Evolutionary conservation across 2,329 filamentous ascomycete species (phyloP).

Genomic region (Rutstroemia sp.): DNA sequence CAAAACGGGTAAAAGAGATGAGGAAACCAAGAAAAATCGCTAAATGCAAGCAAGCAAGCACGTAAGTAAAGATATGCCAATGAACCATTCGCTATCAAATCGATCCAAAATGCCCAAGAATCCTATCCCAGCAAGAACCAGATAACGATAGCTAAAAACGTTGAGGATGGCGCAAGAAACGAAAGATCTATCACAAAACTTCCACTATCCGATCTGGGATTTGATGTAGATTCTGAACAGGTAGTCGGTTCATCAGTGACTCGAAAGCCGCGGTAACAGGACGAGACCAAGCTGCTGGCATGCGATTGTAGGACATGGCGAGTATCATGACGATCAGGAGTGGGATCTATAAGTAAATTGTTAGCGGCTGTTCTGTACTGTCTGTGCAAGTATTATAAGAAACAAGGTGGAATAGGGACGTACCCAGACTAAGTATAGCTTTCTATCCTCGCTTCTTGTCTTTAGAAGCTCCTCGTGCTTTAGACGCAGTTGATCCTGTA

Average conservation of each 20-base stretch:
- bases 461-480: slow-evolving; percentile 57
- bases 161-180: neutral
- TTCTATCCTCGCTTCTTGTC: slow-evolving; percentile 54
- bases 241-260: slow-evolving; percentile 13
- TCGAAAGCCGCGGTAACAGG: slow-evolving; percentile 13
- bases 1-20: too few relatives aligned
- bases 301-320: slow-evolving; percentile 43
- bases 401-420: slow-evolving; percentile 7
- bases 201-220: slow-evolving; percentile 22
- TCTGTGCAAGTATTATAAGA: neutral
- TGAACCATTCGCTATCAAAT: neutral
- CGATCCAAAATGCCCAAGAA: neutral
- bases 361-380: neutral
- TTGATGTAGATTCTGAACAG: slow-evolving; percentile 1
- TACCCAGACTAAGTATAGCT: slow-evolving; percentile 65
- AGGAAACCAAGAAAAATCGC: neutral
- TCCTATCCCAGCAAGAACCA: neutral
- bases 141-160: neutral
- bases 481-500: slow-evolving; percentile 55
- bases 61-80: neutral
- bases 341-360: slow-evolving; percentile 37
- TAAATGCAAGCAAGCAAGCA: slow-evolving; percentile 3
- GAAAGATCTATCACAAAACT: slow-evolving; percentile 14
- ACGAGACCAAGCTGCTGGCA: slow-evolving; percentile 38
- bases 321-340: slow-evolving; percentile 41